Evolutionary conservation across 148 eudicot genomes (phyloP), one percentile per base, ranked within the genome.

Genomic region (Agrostemma githago): DNA sequence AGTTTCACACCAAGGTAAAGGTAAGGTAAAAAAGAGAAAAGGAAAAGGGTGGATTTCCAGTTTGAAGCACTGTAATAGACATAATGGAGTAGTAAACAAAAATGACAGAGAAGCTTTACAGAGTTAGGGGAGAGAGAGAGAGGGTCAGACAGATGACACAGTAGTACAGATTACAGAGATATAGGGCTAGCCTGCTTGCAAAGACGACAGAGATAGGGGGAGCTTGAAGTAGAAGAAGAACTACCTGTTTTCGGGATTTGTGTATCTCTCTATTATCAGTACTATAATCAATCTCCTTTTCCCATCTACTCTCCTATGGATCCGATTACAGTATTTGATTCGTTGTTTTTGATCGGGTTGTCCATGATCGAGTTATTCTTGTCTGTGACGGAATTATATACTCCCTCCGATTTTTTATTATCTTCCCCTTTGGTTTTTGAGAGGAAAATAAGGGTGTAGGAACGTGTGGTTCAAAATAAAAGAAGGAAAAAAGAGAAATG

Each of bases 171-270:
- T 6, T 74, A 38, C 78, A 71, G 34, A 57, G 38, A 69, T 26
- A 26, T 26, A 26, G 34, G 34, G 34, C 34, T 26, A 26, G 34
- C 34, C 1, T 26, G 14, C 71, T 66, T 70, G 74, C 39, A 75
- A 70, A 62, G 48, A 60, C 8, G 26, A 26, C 21, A 51, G 56
- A 51, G 56, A 51, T 12, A 51, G 56, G 56, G 12, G 56, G 56
- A 12, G 8, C 15, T 10, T 51, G 53, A 48, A 2, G 14, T 10
- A 10, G 56, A 19, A 2, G 14, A 51, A 10, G 56, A 19, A 80
- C 72, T 80, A 58, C 15, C 68, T 76, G 65, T 80, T 80, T 44
- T 76, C 10, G 83, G 79, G 82, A 76, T 80, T 80, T 59, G 79
- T 80, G 82, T 54, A 39, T 39, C 66, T 44, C 43, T 62, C 38